Base-by-base conservation (phyloP, 495 filamentous ascomycete genomes). In the Podospora australis region DNA sequence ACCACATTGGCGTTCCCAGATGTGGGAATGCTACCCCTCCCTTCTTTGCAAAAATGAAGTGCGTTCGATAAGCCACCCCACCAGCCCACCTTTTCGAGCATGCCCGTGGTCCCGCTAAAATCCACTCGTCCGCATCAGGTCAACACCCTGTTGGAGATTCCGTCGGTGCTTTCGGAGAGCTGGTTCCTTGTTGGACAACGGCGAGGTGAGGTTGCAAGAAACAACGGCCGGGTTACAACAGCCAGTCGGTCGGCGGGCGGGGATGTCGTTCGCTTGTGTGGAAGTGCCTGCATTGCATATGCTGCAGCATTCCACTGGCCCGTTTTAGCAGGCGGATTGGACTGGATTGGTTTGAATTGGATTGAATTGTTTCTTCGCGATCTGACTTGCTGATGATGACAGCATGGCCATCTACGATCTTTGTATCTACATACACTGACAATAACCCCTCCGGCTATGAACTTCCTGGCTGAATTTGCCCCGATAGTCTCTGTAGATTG, bases 1-100 rank as follows among this genome's bases (percentile, higher is more conserved):
- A n/a, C 46, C 42, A 49, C 46, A 54, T 52, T 59, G 46, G 48
- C 56, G 48, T 16, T 49, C 48, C 48, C 54, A 42, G 55, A 43
- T 40, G 41, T 47, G 43, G 48, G 39, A 48, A 47, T 55, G 53
- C 43, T 50, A 53, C 53, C 47, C 47, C 50, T 51, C 38, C 29
- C 35, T 46, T 34, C 38, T 42, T 34, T 34, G 46, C 50, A 53
- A 48, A n/a, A n/a, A n/a, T n/a, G n/a, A n/a, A n/a, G n/a, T n/a
- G n/a, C 42, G 40, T 53, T 55, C 57, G 49, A 55, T 45, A 38
- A 41, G 47, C 35, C 30, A 49, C 35, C 29, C 46, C 50, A 44
- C 49, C 45, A 46, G 42, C 35, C 39, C 39, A 41, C 20, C 23
- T 9, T 21, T 8, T 4, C 34, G 24, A 48, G 32, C 16, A 24